Conservation (phyloP, 1,284 basidiomycete genomes). For the Ustilago loliicola region DNA sequence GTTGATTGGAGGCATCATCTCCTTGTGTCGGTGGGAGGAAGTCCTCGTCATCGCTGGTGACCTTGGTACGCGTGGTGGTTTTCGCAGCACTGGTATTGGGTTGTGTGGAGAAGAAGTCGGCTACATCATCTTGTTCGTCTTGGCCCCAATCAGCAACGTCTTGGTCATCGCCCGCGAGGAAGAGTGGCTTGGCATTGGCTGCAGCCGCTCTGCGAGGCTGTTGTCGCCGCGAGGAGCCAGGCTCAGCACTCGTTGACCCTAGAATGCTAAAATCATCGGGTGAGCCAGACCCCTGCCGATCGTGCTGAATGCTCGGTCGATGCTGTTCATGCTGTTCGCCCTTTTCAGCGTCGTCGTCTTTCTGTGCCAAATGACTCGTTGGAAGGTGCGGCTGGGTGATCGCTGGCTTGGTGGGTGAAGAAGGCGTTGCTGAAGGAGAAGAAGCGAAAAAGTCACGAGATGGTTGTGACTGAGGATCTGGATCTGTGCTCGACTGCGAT, state of each 20-base stretch:
- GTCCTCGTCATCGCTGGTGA: conserved; percentile 33
- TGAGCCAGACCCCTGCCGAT: neutral
- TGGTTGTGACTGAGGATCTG: conserved; percentile 34
- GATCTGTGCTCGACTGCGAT: conserved; percentile 36
- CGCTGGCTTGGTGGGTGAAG: conserved; percentile 21
- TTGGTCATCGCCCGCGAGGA: conserved; percentile 39
- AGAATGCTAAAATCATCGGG: conserved; percentile 25
- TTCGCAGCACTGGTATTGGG: neutral
- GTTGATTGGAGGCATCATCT: conserved; percentile 1
- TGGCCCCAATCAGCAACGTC: conserved; percentile 30
- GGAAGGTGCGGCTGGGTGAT: neutral
- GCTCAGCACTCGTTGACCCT: conserved; percentile 10
- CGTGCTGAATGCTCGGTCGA: neutral
- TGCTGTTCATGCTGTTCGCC: neutral
- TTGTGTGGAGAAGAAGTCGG: conserved; percentile 39
- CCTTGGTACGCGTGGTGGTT: conserved; percentile 1
- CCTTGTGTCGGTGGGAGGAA: conserved; percentile 12
- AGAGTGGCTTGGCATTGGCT: conserved; percentile 44
- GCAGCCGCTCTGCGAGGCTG: conserved; percentile 39
- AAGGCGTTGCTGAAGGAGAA: conserved; percentile 44
- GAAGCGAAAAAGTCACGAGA: conserved; percentile 53
- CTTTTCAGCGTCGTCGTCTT: neutral
- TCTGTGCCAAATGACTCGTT: neutral
- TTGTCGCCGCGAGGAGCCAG: conserved; percentile 22
- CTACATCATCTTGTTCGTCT: conserved; percentile 13